Percentiles rank a stretch among this genome's conserved stretches.
Conservation (phyloP, 176 grass and related monocot species). For the Raddia distichophylla region DNA sequence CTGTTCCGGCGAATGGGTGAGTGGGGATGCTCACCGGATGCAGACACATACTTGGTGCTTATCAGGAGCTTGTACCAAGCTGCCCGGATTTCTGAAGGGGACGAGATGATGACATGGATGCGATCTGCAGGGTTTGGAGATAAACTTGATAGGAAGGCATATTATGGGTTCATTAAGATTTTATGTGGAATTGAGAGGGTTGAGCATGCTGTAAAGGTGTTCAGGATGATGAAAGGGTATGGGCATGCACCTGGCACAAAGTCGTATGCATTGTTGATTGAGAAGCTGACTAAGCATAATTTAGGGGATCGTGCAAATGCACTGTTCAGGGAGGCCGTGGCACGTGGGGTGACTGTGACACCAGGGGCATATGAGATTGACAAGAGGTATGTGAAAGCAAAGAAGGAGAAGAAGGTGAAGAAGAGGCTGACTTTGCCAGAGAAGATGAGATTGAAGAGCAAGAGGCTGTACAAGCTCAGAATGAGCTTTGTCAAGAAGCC, state of each 20-base stretch:
- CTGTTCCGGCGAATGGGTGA: slow-evolving; percentile 71
- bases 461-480: slow-evolving; percentile 76
- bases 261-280: slow-evolving; percentile 77
- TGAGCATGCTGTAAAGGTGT: slow-evolving; percentile 95
- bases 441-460: slow-evolving; percentile 90
- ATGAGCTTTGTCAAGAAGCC: slow-evolving; percentile 97
- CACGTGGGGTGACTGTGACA: slow-evolving; percentile 58
- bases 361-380: slow-evolving; percentile 61
- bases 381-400: slow-evolving; percentile 68
- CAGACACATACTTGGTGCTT: slow-evolving; percentile 79
- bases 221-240: slow-evolving; percentile 91
- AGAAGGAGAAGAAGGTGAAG: slow-evolving; percentile 79
- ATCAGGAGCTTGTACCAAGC: slow-evolving; percentile 90
- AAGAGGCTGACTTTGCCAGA: slow-evolving; percentile 91
- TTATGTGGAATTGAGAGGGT: slow-evolving; percentile 97
- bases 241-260: slow-evolving; percentile 85
- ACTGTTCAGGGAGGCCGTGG: slow-evolving; percentile 80
- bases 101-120: slow-evolving; percentile 95
- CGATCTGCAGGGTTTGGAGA: slow-evolving; percentile 74
- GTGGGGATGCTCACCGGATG: slow-evolving; percentile 91
- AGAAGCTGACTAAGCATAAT: slow-evolving; percentile 82
- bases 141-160: slow-evolving; percentile 80
- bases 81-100: slow-evolving; percentile 75
- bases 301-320: slow-evolving; percentile 82
- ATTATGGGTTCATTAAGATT: slow-evolving; percentile 92